phyloP scores from a whole-genome alignment of 2,329 filamentous ascomycete species.

The Grosmannia serpens region DNA sequence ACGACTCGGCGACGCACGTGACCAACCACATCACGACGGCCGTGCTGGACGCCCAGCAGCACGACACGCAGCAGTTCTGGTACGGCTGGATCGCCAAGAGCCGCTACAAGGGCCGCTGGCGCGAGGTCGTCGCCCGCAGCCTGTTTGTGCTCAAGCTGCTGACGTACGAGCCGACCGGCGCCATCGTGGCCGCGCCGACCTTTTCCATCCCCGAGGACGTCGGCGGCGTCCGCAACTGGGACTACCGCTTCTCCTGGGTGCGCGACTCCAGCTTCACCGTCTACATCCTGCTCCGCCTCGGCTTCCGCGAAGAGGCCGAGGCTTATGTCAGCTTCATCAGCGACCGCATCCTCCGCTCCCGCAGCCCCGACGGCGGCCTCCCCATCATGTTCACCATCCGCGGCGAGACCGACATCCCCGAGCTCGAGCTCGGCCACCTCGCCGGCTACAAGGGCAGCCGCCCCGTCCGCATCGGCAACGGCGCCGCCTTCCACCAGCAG shows the following conservation, averaged over 20 bases:
- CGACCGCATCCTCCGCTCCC: constrained; percentile 53
- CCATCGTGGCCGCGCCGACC: constrained; percentile 64
- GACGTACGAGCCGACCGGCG: constrained; percentile 68
- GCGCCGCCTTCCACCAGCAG: constrained; percentile 64
- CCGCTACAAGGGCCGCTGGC: constrained; percentile 60
- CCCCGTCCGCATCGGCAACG: constrained; percentile 68
- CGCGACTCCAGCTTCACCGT: constrained; percentile 68
- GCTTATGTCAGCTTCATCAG: constrained; percentile 71
- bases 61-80: constrained; percentile 62
- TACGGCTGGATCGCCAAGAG: constrained; percentile 61
- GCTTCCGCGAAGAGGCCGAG: constrained; percentile 64
- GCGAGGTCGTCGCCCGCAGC: constrained; percentile 59
- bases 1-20: constrained; percentile 46
- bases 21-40: constrained; percentile 45
- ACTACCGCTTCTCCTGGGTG: constrained; percentile 70
- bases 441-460: constrained; percentile 60
- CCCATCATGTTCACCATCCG: constrained; percentile 77
- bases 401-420: constrained; percentile 63
- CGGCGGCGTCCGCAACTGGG: constrained; percentile 55
- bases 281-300: constrained; percentile 65
- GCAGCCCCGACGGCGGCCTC: constrained; percentile 47
- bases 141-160: constrained; percentile 65
- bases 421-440: constrained; percentile 55
- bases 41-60: constrained; percentile 50
- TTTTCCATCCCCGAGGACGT: constrained; percentile 69